Base-by-base conservation (phyloP, 2,329 filamentous ascomycete species). In the Botrytis galanthina region DNA sequence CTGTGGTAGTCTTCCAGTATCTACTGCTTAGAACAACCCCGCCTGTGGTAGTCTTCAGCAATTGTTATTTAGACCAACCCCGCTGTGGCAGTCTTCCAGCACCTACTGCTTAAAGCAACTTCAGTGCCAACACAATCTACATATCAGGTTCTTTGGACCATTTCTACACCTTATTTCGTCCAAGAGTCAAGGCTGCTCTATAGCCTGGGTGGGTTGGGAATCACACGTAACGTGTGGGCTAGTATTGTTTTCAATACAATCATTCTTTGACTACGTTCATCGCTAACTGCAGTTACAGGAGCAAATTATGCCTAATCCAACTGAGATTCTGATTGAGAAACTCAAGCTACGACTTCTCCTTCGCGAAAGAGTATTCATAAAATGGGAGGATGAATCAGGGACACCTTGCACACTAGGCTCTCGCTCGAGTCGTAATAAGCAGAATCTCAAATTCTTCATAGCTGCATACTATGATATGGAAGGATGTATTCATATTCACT, bases 171-270 rank as follows among this genome's bases (percentile, higher is more conserved):
- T 67, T 18, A 29, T 29, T 32, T 51, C 9, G 18, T 0, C 4
- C 29, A 51, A 67, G 63, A 67, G 63, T 67, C 63, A 67, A 67
- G 63, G 63, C 63, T 67, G 63, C 63, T 67, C 63, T 51, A 67
- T 51, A 67, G 63, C 63, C 63, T 67, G 63, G 63, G 63, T 67
- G 63, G 63, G 63, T 51, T 22, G 63, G 63, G 44, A 67, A 67
- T 67, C 63, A 67, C 63, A 67, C 63, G 16, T 67, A 9, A 67
- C 7, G 63, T 67, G 63, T 67, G 63, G 63, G 63, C 63, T 51
- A 37, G 1, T 12, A 67, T 67, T 51, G 9, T 29, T 29, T 48
- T 22, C 16, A 48, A 66, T 46, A 4, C 3, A 37, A 16, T n/a
- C 3, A 5, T 66, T 48, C 5, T 8, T 57, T 48, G 0, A 48